phyloP scores from a whole-genome alignment of 352 stramenopile genomes.

The Hyaloperonospora arabidopsidis region DNA sequence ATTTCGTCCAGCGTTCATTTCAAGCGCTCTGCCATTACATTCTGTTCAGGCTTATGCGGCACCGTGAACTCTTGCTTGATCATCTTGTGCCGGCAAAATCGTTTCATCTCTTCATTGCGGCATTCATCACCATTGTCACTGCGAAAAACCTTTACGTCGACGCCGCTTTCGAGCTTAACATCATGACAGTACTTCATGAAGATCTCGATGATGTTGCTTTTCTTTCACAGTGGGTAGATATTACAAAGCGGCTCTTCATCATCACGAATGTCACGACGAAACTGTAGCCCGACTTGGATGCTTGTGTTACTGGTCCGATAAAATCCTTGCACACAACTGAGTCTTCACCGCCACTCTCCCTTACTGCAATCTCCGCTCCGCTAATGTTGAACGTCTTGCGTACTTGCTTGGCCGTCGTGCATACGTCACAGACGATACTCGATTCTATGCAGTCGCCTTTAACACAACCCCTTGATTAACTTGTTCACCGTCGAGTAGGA shows the following conservation, averaged over 20 bases:
- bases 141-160: neutral
- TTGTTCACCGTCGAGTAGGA: neutral
- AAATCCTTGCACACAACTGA: neutral
- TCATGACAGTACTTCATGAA: neutral
- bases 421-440: neutral
- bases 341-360: neutral
- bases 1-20: neutral
- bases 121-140: neutral
- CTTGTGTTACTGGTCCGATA: neutral
- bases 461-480: neutral
- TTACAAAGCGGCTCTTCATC: neutral
- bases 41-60: neutral
- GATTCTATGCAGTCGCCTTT: neutral
- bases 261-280: neutral
- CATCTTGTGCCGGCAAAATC: neutral
- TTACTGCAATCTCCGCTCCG: neutral
- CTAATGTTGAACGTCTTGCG: neutral
- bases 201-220: neutral
- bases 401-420: neutral
- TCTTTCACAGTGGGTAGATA: neutral
- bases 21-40: neutral
- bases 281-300: conserved; percentile 1
- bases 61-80: neutral
- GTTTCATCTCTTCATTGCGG: neutral
- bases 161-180: neutral